Percentiles rank a stretch among this genome's conserved stretches.
Evolutionary conservation across 176 grass and related monocot species (phyloP).

Genomic region (Oryza meyeriana): DNA sequence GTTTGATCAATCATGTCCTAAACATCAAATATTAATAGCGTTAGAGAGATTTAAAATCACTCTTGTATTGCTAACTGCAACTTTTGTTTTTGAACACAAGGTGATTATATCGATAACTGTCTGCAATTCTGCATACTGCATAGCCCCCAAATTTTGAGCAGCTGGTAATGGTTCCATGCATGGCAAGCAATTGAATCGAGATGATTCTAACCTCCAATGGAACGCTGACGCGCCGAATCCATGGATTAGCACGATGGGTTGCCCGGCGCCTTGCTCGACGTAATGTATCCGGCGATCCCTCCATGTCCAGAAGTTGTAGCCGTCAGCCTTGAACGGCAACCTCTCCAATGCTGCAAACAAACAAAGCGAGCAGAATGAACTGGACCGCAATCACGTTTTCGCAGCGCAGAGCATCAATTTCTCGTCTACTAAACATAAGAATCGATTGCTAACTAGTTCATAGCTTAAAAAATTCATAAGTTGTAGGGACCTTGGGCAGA

Average conservation of each 20-base stretch:
- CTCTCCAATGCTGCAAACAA: constrained; percentile 54
- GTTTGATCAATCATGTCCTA: no score
- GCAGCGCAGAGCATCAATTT: neutral
- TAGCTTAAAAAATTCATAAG: no score
- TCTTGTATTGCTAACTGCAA: no score
- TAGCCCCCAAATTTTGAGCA: neutral
- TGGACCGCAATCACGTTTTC: neutral
- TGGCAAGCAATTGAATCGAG: neutral
- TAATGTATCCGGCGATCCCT: constrained; percentile 83
- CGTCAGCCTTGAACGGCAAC: constrained; percentile 82
- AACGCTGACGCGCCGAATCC: constrained; percentile 95
- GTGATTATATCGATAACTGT: no score
- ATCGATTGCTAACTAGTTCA: neutral
- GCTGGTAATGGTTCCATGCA: neutral
- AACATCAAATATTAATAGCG: no score
- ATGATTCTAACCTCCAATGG: constrained; percentile 71
- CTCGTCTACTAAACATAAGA: neutral
- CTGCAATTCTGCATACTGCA: no score
- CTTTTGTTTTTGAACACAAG: no score
- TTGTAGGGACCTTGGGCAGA: constrained; percentile 39
- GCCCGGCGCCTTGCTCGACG: constrained; percentile 71
- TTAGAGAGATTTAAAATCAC: no score
- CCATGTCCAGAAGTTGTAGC: constrained; percentile 97
- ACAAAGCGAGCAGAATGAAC: neutral
- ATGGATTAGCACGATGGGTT: constrained; percentile 80